These are phyloP conservation scores for Diplodia corticola DNA, from an alignment of 2,329 filamentous ascomycete species.

Conservation along the genomic window DNA sequence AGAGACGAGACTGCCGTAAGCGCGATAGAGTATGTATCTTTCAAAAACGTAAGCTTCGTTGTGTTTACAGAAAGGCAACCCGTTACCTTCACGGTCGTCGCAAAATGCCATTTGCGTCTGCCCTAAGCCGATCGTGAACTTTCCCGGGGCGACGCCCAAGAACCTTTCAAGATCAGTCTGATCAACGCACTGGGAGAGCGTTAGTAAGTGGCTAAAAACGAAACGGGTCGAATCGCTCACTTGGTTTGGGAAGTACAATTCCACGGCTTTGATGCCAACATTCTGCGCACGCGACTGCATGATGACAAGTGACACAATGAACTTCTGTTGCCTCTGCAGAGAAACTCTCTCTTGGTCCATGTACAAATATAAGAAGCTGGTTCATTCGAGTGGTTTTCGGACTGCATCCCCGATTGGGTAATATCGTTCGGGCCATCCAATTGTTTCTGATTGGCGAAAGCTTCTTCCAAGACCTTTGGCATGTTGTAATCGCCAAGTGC, in stretches of 20 bases:
- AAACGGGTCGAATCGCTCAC: background rate
- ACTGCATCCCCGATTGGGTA: no score
- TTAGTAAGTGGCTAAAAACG: background rate
- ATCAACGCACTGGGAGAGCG: background rate
- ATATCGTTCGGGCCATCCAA: no score
- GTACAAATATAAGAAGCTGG: no score
- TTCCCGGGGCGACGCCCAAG: background rate
- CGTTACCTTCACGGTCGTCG: background rate
- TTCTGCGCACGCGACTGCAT: conserved; percentile 17
- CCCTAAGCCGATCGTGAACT: background rate
- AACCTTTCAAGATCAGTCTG: background rate
- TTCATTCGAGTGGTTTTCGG: no score
- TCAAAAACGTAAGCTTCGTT: no score
- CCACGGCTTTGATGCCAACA: conserved; percentile 47
- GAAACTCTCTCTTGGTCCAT: conserved; percentile 23
- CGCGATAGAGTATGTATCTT: background rate
- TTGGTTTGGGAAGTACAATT: background rate
- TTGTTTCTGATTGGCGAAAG: no score
- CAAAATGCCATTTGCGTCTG: background rate
- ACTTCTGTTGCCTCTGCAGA: background rate
- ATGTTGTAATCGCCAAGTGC: no score
- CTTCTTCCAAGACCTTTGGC: no score
- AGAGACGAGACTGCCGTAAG: conserved; percentile 42
- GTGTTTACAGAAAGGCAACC: no score
- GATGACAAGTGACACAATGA: background rate